Evolutionary conservation across 2,329 filamentous ascomycete species (phyloP), one percentile per base, ranked within the genome.

Genomic region (Penicillium sp.): DNA sequence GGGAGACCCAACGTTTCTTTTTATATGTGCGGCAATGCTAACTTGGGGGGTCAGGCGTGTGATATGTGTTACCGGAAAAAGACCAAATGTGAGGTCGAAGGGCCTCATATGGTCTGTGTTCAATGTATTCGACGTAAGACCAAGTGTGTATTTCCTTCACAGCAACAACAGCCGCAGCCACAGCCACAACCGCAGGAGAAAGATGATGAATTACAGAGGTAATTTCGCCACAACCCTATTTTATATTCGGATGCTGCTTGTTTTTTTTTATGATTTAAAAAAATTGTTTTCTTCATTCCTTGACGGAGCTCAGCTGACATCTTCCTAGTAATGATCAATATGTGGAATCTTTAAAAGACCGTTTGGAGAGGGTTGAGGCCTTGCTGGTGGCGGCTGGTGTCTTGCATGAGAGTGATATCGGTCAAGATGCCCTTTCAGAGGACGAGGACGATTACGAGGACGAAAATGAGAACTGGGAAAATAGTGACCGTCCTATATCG

Each of bases 51-150:
- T 45, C 64, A 92, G 89, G 90, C 90, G 51, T 96, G 91, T 77
- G 90, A 95, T 65, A 92, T 92, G 90, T 97, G 92, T 71, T 84
- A 90, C 68, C 94, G 92, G 77, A 87, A 84, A 75, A 79, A 89
- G 76, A 93, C 96, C 76, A 96, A 96, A 78, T 97, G 93, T 75
- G 92, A 96, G 71, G 89, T 92, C 63, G 94, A 94, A 76, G 83
- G 92, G 69, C 90, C 91, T 23, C 84, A 88, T 50, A 31, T 53
- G 7, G 47, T 59, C 20, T 97, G 92, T 77, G 88, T 89, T 6
- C 92, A 96, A 75, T 97, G 92, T 74, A 87, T 88, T 71, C 96
- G 96, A 73, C 95, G 96, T 80, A 96, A 95, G 80, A 94, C 90
- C 6, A 89, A 92, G 67, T 97, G 93, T 75, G 85, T 94, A 66